These are phyloP conservation scores for Paracamarosporium sp. DNA, from an alignment of 2,329 filamentous ascomycete genomes.

Conservation along the genomic window DNA sequence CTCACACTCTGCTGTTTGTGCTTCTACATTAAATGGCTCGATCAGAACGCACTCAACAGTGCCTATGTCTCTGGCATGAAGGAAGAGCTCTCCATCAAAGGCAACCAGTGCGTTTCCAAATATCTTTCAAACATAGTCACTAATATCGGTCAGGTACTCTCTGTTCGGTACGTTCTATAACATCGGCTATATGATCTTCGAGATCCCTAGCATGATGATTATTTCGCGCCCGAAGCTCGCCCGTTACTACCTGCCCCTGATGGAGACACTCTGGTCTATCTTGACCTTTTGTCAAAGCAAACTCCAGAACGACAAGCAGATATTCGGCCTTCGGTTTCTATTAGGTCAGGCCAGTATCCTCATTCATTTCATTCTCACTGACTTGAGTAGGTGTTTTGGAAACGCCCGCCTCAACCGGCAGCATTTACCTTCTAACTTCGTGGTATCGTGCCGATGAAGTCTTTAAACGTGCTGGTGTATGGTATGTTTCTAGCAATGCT, in stretches of 20 bases:
- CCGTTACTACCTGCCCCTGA: conserved; percentile 37
- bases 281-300: conserved; percentile 41
- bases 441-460: conserved; percentile 51
- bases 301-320: conserved; percentile 36
- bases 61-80: conserved; percentile 29
- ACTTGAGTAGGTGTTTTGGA: conserved; percentile 27
- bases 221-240: conserved; percentile 42
- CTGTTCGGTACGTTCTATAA: conserved; percentile 51
- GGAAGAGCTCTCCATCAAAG: conserved; percentile 40
- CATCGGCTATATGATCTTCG: conserved; percentile 41
- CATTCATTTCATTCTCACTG: not conserved
- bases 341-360: conserved; percentile 15
- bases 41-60: conserved; percentile 26
- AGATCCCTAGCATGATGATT: conserved; percentile 40
- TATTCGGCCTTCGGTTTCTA: conserved; percentile 44
- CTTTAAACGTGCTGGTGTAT: conserved; percentile 61
- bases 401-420: conserved; percentile 34
- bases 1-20: conserved; percentile 28
- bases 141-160: conserved; percentile 40
- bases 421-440: conserved; percentile 34
- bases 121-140: not conserved
- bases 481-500: conserved; percentile 58
- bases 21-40: conserved; percentile 32
- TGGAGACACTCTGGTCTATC: conserved; percentile 45
- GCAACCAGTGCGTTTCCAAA: conserved; percentile 58